Percentiles rank a stretch among this genome's conserved stretches.
phyloP scores from a whole-genome alignment of 139 green algal species.

The Nannochloris sp. region DNA sequence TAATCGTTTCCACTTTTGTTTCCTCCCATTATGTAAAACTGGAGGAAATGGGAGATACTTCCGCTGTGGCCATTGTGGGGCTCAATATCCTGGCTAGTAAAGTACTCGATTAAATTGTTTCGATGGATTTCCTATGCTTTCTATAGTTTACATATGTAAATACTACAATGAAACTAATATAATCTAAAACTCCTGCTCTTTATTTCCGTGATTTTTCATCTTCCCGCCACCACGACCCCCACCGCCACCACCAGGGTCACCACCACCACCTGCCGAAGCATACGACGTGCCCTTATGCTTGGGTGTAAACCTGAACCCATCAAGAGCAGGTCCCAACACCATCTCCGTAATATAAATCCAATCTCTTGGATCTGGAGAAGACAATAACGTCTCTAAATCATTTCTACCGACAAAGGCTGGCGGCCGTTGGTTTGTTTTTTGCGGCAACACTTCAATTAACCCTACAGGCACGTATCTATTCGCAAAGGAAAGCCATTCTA shows the following conservation, averaged over 20 bases:
- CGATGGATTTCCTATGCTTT: background rate
- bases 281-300: slow-evolving; percentile 77
- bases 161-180: background rate
- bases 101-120: background rate
- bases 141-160: background rate
- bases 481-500: slow-evolving; percentile 93
- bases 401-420: slow-evolving; percentile 51
- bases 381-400: slow-evolving; percentile 85
- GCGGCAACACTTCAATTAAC: slow-evolving; percentile 78
- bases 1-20: background rate
- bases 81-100: background rate
- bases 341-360: slow-evolving; percentile 86
- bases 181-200: background rate
- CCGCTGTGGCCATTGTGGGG: background rate
- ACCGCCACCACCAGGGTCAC: background rate
- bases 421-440: slow-evolving; percentile 66
- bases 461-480: slow-evolving; percentile 94
- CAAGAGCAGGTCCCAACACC: slow-evolving; percentile 75
- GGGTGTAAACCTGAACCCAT: slow-evolving; percentile 67
- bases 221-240: too few species aligned
- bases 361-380: slow-evolving; percentile 49
- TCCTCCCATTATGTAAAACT: background rate
- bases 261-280: background rate
- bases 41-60: background rate
- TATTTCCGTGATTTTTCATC: background rate